A percentile compares a stretch with the other conserved stretches of the same genome.
Conservation (phyloP, 2,329 filamentous ascomycete species). For the Venturia aucupariae region DNA sequence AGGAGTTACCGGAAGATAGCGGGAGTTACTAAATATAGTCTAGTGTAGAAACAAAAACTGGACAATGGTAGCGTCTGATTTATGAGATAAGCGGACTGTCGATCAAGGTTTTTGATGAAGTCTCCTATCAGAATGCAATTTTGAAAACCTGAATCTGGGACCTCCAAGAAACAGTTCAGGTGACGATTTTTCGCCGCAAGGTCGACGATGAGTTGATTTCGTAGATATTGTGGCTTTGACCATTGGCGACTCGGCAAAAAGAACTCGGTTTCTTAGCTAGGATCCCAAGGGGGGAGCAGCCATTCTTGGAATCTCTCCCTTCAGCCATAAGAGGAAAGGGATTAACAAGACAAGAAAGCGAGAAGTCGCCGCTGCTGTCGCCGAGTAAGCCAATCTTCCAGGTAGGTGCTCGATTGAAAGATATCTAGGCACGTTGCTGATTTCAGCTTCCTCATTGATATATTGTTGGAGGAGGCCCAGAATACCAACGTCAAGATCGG, state of each 20-base stretch:
- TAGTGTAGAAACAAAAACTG: no score
- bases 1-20: no score
- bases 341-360: not conserved
- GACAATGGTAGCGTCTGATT: no score
- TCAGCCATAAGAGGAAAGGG: not conserved
- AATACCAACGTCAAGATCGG: not conserved
- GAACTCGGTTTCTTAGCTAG: not conserved
- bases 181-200: not conserved
- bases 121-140: not conserved
- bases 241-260: conserved; percentile 2
- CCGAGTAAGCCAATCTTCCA: not conserved
- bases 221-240: not conserved
- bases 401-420: not conserved
- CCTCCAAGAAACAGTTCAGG: not conserved
- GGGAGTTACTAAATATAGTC: no score
- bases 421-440: not conserved
- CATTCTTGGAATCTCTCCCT: not conserved
- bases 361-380: not conserved
- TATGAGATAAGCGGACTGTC: no score
- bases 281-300: not conserved
- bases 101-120: not conserved
- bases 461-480: not conserved
- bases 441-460: not conserved
- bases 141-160: not conserved
- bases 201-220: not conserved